Conservation (phyloP, 257 asterid genomes). For the Nicotiana sylvestris region DNA sequence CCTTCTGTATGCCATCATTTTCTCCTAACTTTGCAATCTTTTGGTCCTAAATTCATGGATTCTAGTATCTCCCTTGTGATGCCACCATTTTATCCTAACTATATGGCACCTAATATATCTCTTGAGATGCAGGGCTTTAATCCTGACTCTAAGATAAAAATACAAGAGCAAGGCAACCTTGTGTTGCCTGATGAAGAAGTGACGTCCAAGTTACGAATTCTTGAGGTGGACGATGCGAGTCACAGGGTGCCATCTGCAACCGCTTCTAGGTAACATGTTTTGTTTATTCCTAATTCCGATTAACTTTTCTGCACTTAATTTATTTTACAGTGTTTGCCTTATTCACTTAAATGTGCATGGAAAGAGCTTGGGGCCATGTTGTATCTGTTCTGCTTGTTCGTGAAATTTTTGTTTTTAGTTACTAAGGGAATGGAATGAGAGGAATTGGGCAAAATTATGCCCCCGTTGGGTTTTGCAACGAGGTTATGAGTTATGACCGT, state of each 20-base stretch:
- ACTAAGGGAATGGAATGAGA: too few relatives aligned
- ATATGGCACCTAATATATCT: background rate
- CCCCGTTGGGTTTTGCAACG: background rate
- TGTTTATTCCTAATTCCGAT: background rate
- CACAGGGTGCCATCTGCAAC: conserved; percentile 4
- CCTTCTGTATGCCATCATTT: background rate
- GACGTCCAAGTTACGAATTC: background rate
- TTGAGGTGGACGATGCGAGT: background rate
- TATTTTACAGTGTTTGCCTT: background rate
- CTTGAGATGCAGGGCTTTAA: background rate
- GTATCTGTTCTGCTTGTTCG: background rate
- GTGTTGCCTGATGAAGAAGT: background rate
- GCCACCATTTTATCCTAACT: background rate
- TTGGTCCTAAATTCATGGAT: background rate
- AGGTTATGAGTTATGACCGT: background rate
- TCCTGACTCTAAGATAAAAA: background rate
- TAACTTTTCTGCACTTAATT: background rate
- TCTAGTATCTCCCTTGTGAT: background rate
- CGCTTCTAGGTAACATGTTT: conserved; percentile 5
- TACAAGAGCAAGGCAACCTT: background rate
- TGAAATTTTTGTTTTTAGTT: too few relatives aligned
- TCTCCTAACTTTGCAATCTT: background rate
- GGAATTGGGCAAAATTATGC: background rate
- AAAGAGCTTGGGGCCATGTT: background rate
- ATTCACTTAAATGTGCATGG: background rate